A percentile compares a stretch with the other conserved stretches of the same genome.
These are phyloP conservation scores for Lunasporangiospora selenospora DNA, from an alignment of 192 early-diverging fungal genomes.

Conservation along the genomic window DNA sequence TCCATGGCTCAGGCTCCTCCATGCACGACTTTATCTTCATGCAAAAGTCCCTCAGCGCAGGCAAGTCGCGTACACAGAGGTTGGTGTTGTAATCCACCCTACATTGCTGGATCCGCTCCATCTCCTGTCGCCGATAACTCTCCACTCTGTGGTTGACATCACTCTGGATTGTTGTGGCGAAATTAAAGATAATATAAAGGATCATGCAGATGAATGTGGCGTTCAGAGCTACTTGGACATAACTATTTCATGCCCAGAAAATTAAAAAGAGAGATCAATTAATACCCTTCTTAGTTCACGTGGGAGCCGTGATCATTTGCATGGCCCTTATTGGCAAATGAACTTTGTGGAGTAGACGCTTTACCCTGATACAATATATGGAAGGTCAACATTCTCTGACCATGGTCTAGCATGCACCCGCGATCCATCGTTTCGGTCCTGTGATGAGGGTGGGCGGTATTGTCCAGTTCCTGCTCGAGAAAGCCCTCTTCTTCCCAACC, in stretches of 20 bases:
- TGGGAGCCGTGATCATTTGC: too few species aligned
- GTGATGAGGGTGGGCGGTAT: neutral
- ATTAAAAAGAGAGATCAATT: too few species aligned
- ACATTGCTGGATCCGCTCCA: slow-evolving; percentile 68
- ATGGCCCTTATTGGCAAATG: too few species aligned
- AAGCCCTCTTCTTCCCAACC: neutral
- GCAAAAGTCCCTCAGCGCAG: slow-evolving; percentile 66
- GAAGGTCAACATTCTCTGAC: slow-evolving; percentile 44
- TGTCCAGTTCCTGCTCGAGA: neutral
- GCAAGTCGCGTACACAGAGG: slow-evolving; percentile 56
- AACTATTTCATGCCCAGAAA: too few species aligned
- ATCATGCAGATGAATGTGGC: slow-evolving; percentile 62
- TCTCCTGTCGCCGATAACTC: slow-evolving; percentile 52
- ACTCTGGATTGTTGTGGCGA: slow-evolving; percentile 71
- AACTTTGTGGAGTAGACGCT: too few species aligned
- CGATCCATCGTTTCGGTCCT: neutral
- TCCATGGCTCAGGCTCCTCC: slow-evolving; percentile 59
- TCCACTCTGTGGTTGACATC: slow-evolving; percentile 77
- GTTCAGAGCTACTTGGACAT: slow-evolving; percentile 79
- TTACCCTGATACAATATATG: slow-evolving; percentile 39
- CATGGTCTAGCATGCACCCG: slow-evolving; percentile 11
- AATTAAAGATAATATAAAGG: slow-evolving; percentile 69
- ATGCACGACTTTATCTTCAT: slow-evolving; percentile 67
- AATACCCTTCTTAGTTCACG: too few species aligned
- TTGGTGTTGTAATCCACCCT: slow-evolving; percentile 67